Base-by-base conservation (phyloP, 2,329 filamentous ascomycete genomes). In the Penicillium sp. region DNA sequence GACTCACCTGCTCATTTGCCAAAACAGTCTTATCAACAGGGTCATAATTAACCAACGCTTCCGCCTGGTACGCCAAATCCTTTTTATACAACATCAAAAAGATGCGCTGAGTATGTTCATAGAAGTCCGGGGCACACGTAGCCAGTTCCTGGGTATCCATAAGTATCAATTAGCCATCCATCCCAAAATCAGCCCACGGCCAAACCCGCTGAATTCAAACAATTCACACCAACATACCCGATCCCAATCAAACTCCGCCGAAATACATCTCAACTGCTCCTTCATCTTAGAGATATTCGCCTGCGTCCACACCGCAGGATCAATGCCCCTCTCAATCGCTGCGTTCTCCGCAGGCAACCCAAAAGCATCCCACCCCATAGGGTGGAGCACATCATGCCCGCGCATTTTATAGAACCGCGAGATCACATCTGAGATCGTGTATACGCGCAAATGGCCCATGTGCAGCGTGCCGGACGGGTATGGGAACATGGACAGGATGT, bases 291-390 rank as follows among this genome's bases (percentile, higher is more conserved):
- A 79, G 64, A 96, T 95, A 68, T 96, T 96, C 63, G 80, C 78
- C 67, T 80, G 82, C 0, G 91, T 96, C 91, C 91, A 96, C 8
- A 79, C 79, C 8, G 83, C 87, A 1, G 91, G 91, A 67, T 89
- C 84, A 57, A 93, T 81, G 12, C 90, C 89, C 59, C 88, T 80
- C 74, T 95, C 90, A 55, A 95, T 88, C 9, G 91, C 91, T 17
- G 91, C 91, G 75, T 96, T 96, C 73, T 96, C 91, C 41, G 91
- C 91, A 11, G 91, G 91, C 53, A 96, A 77, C 2, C 91, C 91
- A 75, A 96, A 96, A 5, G 90, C 89, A 78, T 96, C 91, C 91
- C 91, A 96, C 11, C 91, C 91, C 82, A 96, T 96, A n/a, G 91
- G 90, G 61, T 96, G 84, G 50, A 95, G 74, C 31, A 95, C 90